Percentiles rank a stretch among this genome's conserved stretches.
phyloP scores from a whole-genome alignment of 2,329 filamentous ascomycete species.

The Blastomyces parvus region DNA sequence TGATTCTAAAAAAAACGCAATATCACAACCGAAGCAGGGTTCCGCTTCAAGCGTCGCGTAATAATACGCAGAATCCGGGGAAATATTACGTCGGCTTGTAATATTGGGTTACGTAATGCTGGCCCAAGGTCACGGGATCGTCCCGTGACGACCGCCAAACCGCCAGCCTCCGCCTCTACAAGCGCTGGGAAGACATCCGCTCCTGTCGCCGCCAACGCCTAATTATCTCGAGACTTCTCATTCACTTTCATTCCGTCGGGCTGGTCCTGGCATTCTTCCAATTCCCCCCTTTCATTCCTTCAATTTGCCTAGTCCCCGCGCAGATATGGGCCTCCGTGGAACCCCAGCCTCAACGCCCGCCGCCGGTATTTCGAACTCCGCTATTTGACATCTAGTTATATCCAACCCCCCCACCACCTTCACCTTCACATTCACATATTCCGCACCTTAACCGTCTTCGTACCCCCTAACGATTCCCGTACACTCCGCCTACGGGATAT shows the following conservation, averaged over 20 bases:
- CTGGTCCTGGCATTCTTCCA: conserved; percentile 1
- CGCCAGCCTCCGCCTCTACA: background rate
- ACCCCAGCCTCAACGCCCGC: background rate
- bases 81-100: too few species aligned
- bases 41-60: too few species aligned
- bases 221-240: background rate
- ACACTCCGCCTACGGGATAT: background rate
- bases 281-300: background rate
- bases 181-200: background rate
- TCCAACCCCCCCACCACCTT: background rate
- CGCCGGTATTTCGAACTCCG: background rate
- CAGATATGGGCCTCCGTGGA: background rate
- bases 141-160: background rate
- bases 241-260: background rate
- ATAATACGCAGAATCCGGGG: background rate
- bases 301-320: background rate
- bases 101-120: too few species aligned
- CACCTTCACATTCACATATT: background rate
- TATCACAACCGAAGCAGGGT: too few species aligned
- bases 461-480: background rate
- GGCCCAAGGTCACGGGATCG: background rate
- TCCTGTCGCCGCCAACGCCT: background rate
- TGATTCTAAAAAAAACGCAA: too few species aligned
- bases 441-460: background rate
- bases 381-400: background rate